Evolutionary conservation across 441 rosid genomes (phyloP), one percentile per base, ranked within the genome.

Genomic region (Populus hybrid): DNA sequence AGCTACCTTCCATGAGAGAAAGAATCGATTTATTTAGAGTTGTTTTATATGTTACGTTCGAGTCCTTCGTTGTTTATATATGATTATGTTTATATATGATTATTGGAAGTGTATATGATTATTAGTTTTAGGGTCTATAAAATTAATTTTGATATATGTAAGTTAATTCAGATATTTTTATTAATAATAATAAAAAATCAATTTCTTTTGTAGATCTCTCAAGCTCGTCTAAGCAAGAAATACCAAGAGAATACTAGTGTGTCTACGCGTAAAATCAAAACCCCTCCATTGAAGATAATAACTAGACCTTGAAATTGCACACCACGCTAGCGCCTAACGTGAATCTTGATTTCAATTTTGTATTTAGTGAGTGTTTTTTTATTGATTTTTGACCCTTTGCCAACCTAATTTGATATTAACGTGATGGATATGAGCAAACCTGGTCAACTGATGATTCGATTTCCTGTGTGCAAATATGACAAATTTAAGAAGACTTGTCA

Each of bases 251-350:
- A 8, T 67, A 73, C 24, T 9, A 11, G 61, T 38, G 42, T 71
- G 35, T 24, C 69, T 24, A 1, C 0, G 1, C 19, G 1, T 46
- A 46, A 4, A 21, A 46, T 73, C 61, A 24, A 14, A 7, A 53
- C 69, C 23, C 77, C 69, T n/a, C 66, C 74, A 70, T 77, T 78
- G 75, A 66, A 35, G 71, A 65, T 28, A 28, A 73, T 30, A 76
- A 34, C 74, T 70, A 24, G 18, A 72, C 80, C 73, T 85, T 42
- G 81, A 71, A 73, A 75, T 65, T 34, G 65, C 46, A 10, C 6
- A 28, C 63, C 42, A 23, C 53, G 0, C 50, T 19, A 59, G 11
- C 34, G 21, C 64, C 40, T 21, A 11, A 14, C 23, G 36, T 68
- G n/a, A 5, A 10, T 69, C 72, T 28, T 50, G 7, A 46, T 46